Evolutionary conservation across 2,329 filamentous ascomycete genomes (phyloP).

Genomic region (Aspergillus pseudotamarii): DNA sequence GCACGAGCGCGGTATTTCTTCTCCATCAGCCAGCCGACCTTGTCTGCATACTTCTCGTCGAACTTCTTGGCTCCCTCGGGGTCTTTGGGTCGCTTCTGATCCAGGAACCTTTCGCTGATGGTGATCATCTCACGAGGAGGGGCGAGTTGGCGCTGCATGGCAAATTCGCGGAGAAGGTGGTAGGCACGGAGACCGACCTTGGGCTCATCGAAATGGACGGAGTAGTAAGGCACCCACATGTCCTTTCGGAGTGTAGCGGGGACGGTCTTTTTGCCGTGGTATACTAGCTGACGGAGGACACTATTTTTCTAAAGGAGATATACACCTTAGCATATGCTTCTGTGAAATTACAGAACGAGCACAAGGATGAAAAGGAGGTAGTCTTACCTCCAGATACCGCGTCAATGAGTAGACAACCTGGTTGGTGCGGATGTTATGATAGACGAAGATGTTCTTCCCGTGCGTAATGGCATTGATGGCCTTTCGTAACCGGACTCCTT

Average conservation of each 20-base stretch:
- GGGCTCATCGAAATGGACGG: conserved; percentile 57
- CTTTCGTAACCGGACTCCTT: conserved; percentile 46
- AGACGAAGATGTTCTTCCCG: conserved; percentile 65
- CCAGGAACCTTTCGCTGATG: conserved; percentile 47
- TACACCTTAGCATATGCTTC: background rate
- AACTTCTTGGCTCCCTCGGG: conserved; percentile 44
- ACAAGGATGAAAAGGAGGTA: background rate
- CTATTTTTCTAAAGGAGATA: conserved; percentile 48
- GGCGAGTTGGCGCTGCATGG: conserved; percentile 59
- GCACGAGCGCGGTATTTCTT: conserved; percentile 54
- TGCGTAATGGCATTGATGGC: conserved; percentile 52
- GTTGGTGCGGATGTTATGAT: conserved; percentile 63
- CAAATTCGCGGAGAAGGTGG: conserved; percentile 62
- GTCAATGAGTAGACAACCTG: conserved; percentile 67
- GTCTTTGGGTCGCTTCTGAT: conserved; percentile 41
- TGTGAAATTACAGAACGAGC: background rate
- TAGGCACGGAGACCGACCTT: conserved; percentile 58
- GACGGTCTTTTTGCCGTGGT: conserved; percentile 65
- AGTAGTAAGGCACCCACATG: conserved; percentile 64
- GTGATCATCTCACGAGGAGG: conserved; percentile 50
- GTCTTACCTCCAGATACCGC: conserved; percentile 56
- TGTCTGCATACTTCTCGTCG: conserved; percentile 43
- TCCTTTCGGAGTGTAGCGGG: conserved; percentile 62
- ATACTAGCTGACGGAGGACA: conserved; percentile 60
- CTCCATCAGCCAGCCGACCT: conserved; percentile 47